These are phyloP conservation scores for Colletotrichum sp. DNA, from an alignment of 2,329 filamentous ascomycete species.

Conservation along the genomic window DNA sequence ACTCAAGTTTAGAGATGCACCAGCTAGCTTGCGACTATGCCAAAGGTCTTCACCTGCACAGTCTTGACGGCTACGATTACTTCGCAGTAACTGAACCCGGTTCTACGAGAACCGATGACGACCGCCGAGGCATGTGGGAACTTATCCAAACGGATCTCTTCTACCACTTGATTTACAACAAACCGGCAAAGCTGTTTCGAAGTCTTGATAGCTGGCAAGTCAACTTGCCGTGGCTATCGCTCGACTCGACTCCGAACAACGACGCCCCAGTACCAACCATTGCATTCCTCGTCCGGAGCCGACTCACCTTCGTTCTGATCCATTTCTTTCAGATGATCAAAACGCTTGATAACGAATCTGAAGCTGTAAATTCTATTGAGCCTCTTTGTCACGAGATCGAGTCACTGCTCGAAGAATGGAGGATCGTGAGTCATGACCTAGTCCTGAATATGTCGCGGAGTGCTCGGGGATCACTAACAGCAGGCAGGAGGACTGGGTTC, in stretches of 20 bases:
- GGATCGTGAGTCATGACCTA: constrained; percentile 24
- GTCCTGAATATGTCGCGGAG: neutral
- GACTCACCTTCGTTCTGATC: constrained; percentile 32
- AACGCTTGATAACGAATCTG: neutral
- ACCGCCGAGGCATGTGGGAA: constrained; percentile 35
- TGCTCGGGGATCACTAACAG: neutral
- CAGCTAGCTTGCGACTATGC: constrained; percentile 34
- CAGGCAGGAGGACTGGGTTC: constrained; percentile 29
- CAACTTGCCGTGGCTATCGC: constrained; percentile 35
- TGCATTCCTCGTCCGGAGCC: constrained; percentile 32
- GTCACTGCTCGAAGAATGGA: constrained; percentile 31
- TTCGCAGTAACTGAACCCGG: neutral
- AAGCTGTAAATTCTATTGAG: neutral
- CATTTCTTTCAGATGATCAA: constrained; percentile 28
- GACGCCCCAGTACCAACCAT: constrained; percentile 25
- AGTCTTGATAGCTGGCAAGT: constrained; percentile 31
- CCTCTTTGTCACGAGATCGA: constrained; percentile 31
- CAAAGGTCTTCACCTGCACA: constrained; percentile 33
- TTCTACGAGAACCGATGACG: constrained; percentile 18
- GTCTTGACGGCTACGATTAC: constrained; percentile 29
- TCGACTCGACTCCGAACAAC: constrained; percentile 23
- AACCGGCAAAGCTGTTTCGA: constrained; percentile 29
- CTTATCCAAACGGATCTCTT: constrained; percentile 37
- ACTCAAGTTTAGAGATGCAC: constrained; percentile 33
- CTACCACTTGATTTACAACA: constrained; percentile 34